These are phyloP conservation scores for Vaccinium macrocarpon DNA, from an alignment of 148 eudicot species.

Conservation along the genomic window DNA sequence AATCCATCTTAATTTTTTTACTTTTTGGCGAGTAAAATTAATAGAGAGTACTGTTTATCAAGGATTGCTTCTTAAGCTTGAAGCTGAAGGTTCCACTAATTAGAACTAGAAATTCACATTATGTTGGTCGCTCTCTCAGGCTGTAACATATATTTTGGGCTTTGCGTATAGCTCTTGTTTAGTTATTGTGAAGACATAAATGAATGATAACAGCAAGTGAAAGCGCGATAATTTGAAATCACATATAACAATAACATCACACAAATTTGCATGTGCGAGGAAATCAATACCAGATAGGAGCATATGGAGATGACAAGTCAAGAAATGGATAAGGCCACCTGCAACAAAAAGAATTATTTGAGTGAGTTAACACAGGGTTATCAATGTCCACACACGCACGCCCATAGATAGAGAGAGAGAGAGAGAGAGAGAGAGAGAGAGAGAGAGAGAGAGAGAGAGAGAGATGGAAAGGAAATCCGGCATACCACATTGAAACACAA, in stretches of 20 bases:
- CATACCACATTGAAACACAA: constrained; percentile 54
- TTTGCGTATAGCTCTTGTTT: not conserved
- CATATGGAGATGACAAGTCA: constrained; percentile 68
- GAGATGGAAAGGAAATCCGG: not conserved
- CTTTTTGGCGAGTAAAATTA: not conserved
- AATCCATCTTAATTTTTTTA: not conserved
- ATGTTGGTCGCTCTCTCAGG: not conserved
- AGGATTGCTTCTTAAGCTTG: not conserved
- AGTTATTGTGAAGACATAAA: not conserved
- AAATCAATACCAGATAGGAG: constrained; percentile 68
- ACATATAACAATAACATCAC: constrained; percentile 15
- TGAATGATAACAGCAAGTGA: not conserved
- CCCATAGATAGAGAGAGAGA: not conserved
- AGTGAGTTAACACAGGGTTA: not conserved
- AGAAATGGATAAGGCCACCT: constrained; percentile 95
- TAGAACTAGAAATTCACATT: not conserved
- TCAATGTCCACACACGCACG: not conserved
- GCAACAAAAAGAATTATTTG: constrained; percentile 20
- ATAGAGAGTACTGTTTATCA: not conserved
- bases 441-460: not conserved
- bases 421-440: not conserved
- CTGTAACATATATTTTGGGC: not conserved
- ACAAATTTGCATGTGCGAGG: constrained; percentile 16
- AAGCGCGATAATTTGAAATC: not conserved
- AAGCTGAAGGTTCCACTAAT: not conserved